phyloP scores from a whole-genome alignment of 805 yeast species.

The Saccharomycopsis schoenii region DNA sequence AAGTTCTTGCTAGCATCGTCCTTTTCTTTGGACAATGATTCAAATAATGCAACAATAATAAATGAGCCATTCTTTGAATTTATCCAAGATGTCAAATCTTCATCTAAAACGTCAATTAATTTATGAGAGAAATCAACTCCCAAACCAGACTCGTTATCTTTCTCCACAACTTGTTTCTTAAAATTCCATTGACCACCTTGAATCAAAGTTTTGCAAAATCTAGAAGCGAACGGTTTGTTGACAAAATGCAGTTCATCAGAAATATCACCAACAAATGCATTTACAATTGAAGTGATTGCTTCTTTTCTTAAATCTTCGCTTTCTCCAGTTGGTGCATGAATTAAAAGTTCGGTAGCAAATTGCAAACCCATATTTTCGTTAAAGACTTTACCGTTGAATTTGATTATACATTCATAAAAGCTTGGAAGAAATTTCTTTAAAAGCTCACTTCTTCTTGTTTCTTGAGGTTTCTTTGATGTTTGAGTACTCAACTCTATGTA shows the following conservation, averaged over 20 bases:
- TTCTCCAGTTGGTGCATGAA: constrained; percentile 37
- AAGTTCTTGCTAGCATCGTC: constrained; percentile 38
- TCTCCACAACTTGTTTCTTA: constrained; percentile 43
- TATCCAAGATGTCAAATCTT: constrained; percentile 57
- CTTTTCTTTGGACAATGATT: constrained; percentile 41
- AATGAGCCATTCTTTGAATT: constrained; percentile 62
- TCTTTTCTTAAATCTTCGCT: constrained; percentile 30
- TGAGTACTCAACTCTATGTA: constrained; percentile 48
- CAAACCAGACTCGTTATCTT: constrained; percentile 34
- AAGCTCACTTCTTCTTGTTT: constrained; percentile 64
- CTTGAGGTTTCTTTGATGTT: constrained; percentile 81
- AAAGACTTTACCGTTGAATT: constrained; percentile 40
- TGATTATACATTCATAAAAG: constrained; percentile 44
- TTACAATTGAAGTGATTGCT: constrained; percentile 47
- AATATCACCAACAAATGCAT: constrained; percentile 55
- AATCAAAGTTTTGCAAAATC: constrained; percentile 65
- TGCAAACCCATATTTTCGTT: constrained; percentile 76
- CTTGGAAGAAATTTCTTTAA: constrained; percentile 54
- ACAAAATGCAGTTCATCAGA: constrained; percentile 57
- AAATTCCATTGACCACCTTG: constrained; percentile 81
- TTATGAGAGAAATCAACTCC: constrained; percentile 53
- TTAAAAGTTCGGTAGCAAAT: constrained; percentile 64
- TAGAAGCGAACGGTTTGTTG: constrained; percentile 60
- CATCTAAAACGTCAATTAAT: constrained; percentile 23
- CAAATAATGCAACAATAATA: constrained; percentile 71